Evolutionary conservation across 2,329 filamentous ascomycete species (phyloP).

Genomic region (Aspergillus intermedius): DNA sequence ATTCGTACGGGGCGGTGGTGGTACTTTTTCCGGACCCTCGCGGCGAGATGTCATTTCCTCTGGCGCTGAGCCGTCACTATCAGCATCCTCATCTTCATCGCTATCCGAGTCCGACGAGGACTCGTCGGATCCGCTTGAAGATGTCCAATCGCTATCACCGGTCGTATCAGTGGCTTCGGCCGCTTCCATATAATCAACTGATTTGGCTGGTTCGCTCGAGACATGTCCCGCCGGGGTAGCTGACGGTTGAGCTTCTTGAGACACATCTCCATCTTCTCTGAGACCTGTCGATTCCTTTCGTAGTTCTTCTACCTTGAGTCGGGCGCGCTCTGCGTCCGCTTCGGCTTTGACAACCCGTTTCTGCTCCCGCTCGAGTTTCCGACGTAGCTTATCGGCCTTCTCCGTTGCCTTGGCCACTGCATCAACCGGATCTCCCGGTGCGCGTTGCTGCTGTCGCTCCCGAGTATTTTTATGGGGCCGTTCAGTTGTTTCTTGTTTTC

Average conservation of each 20-base stretch:
- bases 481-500: conserved; percentile 28
- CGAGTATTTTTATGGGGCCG: conserved; percentile 26
- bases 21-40: conserved; percentile 33
- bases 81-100: conserved; percentile 8
- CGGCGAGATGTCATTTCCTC: conserved; percentile 38
- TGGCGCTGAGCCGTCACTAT: conserved; percentile 28
- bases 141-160: conserved; percentile 32
- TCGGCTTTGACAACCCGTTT: conserved; percentile 40
- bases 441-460: conserved; percentile 19
- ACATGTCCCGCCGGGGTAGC: background rate
- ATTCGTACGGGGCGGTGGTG: conserved; percentile 31
- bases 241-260: background rate
- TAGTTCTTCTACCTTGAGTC: conserved; percentile 27
- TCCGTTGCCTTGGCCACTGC: conserved; percentile 31
- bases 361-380: conserved; percentile 61
- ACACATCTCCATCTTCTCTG: background rate
- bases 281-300: conserved; percentile 18
- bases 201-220: background rate
- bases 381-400: conserved; percentile 37
- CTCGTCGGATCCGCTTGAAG: conserved; percentile 30
- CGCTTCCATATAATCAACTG: background rate
- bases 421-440: conserved; percentile 22
- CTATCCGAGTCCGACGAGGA: conserved; percentile 19
- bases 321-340: conserved; percentile 35
- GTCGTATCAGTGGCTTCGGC: conserved; percentile 8